Base-by-base conservation (phyloP, 805 yeast genomes). In the Candida vartiovaarae region DNA sequence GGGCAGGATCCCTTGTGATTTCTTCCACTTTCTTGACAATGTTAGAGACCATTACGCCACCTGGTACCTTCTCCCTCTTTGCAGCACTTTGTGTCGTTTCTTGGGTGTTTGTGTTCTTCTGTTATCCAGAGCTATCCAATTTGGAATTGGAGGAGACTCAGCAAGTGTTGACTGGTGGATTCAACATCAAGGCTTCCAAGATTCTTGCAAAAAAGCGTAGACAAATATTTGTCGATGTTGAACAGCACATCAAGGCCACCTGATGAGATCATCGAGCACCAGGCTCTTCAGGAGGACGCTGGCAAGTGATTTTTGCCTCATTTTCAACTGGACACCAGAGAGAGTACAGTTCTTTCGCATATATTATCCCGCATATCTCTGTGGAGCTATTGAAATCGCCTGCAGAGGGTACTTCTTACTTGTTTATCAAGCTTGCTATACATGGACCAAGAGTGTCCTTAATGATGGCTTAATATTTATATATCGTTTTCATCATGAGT, bases 1-100 rank as follows among this genome's bases (percentile, higher is more conserved):
- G 99, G 99, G 78, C 88, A 5, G 98, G 98, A 41, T 88, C 96
- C 25, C 70, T 91, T 55, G 83, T 86, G 35, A 87, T 93, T 60
- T 86, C 97, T 1, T 77, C 96, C 3, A 85, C 96, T 0, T 91
- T 90, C 67, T 74, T 93, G 63, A 91, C 98, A 28, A 89, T 91
- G 97, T 74, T 93, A 68, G 78, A 86, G 60, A 84, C 80, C 53
- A 88, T 93, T 50, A 87, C 98, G 1, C 97, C 98, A 36, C 79
- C 96, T 0, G 98, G 98, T 26, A 91, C 98, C 0, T 91, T 91
- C 66, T 78, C 90, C 1, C 76, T 91, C 52, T 91, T 89, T 62
- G 96, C 95, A 2, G 95, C 79, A 2, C 72, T 93, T 43, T 78
- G 93, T 57, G 70, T 77, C 9, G 53, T 87, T 2, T 80, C 97